phyloP scores from a whole-genome alignment of 2,329 filamentous ascomycete species.

The Talaromyces rugulosus region DNA sequence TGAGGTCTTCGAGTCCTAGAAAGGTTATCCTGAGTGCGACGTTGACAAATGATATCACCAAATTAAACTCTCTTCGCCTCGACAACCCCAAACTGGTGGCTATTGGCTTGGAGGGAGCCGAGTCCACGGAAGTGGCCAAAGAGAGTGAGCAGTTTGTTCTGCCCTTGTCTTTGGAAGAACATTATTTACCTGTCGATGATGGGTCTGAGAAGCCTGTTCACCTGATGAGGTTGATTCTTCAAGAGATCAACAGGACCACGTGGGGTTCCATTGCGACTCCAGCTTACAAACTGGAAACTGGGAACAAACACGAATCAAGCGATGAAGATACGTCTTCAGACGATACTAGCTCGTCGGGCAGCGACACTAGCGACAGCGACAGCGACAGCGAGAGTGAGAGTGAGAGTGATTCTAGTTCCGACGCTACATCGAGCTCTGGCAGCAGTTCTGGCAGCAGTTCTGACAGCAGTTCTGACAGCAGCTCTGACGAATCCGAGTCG shows the following conservation, averaged over 20 bases:
- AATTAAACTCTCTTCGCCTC: constrained; percentile 70
- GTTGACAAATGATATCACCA: constrained; percentile 80
- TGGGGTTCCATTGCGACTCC: constrained; percentile 9
- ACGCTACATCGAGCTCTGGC: constrained; percentile 13
- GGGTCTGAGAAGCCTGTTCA: constrained; percentile 75
- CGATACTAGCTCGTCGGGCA: constrained; percentile 36
- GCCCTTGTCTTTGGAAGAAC: constrained; percentile 61
- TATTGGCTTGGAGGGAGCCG: constrained; percentile 53
- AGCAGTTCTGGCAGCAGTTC: not conserved
- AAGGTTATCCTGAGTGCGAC: constrained; percentile 90
- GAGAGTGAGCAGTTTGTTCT: constrained; percentile 50
- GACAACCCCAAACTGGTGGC: constrained; percentile 71
- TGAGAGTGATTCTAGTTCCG: constrained; percentile 17
- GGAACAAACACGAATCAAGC: not conserved
- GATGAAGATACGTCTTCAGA: constrained; percentile 14
- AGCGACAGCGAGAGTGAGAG: constrained; percentile 12
- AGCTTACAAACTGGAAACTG: constrained; percentile 2
- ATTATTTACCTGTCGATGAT: constrained; percentile 64
- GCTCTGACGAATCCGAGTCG: constrained; percentile 11
- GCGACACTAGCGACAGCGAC: constrained; percentile 3
- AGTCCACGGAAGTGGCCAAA: constrained; percentile 15
- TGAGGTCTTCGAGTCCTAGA: constrained; percentile 49
- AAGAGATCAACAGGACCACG: constrained; percentile 26
- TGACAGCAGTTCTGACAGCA: not conserved
- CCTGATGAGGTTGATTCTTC: constrained; percentile 68